A percentile compares a stretch with the other conserved stretches of the same genome.
phyloP scores from a whole-genome alignment of 148 eudicot genomes.

The Dianthus caryophyllus region DNA sequence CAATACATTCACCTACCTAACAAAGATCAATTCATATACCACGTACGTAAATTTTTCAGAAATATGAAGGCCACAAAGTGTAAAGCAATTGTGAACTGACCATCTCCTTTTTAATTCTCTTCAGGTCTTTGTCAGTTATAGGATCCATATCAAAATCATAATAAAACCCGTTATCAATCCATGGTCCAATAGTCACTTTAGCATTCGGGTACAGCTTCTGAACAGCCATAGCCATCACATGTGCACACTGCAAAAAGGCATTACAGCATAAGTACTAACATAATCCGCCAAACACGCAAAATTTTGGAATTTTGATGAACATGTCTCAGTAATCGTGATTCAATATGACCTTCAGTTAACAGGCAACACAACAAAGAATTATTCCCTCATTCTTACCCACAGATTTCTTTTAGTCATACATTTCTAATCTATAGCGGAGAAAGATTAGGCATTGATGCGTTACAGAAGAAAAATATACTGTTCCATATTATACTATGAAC shows the following conservation, averaged over 20 bases:
- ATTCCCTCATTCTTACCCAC: background rate
- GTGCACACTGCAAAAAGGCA: conserved; percentile 84
- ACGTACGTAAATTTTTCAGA: too few relatives aligned
- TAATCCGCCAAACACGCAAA: background rate
- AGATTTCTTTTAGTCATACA: background rate
- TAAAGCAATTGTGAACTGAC: conserved; percentile 44
- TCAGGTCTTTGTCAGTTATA: conserved; percentile 85
- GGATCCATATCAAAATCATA: conserved; percentile 99
- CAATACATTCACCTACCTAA: conserved; percentile 36
- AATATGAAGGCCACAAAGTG: too few relatives aligned
- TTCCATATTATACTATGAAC: background rate
- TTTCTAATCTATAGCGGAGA: background rate
- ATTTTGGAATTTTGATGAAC: too few relatives aligned
- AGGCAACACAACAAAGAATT: background rate
- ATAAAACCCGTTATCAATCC: conserved; percentile 98
- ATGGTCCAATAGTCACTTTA: conserved; percentile 96
- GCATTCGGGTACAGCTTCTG: conserved; percentile 94
- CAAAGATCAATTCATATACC: conserved; percentile 14
- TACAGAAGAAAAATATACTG: background rate
- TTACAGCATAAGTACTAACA: conserved; percentile 4
- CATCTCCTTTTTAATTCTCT: conserved; percentile 97
- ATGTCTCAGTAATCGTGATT: background rate
- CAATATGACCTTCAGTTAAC: background rate
- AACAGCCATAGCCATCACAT: conserved; percentile 99
- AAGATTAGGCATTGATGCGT: background rate